Percentiles rank a stretch among this genome's conserved stretches.
These are phyloP conservation scores for Chalciporus piperatus DNA, from an alignment of 768 basidiomycete genomes.

Conservation along the genomic window DNA sequence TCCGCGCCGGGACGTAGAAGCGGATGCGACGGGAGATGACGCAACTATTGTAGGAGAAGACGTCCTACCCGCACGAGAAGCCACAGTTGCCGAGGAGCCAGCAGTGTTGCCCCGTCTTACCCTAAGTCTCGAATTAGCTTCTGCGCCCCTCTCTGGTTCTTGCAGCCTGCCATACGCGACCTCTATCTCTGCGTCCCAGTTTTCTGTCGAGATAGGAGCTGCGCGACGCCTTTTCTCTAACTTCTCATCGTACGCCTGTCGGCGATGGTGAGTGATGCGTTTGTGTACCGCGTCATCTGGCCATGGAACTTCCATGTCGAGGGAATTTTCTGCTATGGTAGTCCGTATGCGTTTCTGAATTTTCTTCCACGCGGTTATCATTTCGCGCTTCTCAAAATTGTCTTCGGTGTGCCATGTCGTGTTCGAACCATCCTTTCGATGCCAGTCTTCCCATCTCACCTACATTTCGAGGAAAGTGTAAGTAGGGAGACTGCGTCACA, in stretches of 20 bases:
- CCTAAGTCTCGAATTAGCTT: slow-evolving; percentile 21
- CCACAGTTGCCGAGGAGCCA: slow-evolving; percentile 6
- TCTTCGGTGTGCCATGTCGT: slow-evolving; percentile 48
- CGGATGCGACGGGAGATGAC: slow-evolving; percentile 14
- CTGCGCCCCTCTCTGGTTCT: slow-evolving; percentile 25
- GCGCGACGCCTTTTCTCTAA: slow-evolving; percentile 15
- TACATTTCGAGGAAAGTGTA: slow-evolving; percentile 19
- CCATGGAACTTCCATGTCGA: slow-evolving; percentile 39
- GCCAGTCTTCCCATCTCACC: slow-evolving; percentile 55
- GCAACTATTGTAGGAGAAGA: slow-evolving; percentile 12
- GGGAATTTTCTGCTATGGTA: slow-evolving; percentile 26
- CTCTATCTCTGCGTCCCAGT: slow-evolving; percentile 31
- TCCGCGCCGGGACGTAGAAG: slow-evolving; percentile 6
- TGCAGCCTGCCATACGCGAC: slow-evolving; percentile 13
- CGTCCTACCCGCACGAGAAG: slow-evolving; percentile 4
- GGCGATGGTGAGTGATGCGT: slow-evolving; percentile 40
- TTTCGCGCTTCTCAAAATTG: slow-evolving; percentile 11
- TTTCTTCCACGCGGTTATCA: slow-evolving; percentile 35
- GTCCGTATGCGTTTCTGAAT: slow-evolving; percentile 31
- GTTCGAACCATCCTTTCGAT: slow-evolving; percentile 49
- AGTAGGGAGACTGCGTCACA: background rate
- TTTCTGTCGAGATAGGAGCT: slow-evolving; percentile 7
- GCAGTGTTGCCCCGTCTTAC: slow-evolving; percentile 13
- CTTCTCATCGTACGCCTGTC: slow-evolving; percentile 49
- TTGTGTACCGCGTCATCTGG: slow-evolving; percentile 43